Percentiles rank a stretch among this genome's conserved stretches.
Evolutionary conservation across 2,329 filamentous ascomycete genomes (phyloP).

Genomic region (Fusarium albosuccineum): DNA sequence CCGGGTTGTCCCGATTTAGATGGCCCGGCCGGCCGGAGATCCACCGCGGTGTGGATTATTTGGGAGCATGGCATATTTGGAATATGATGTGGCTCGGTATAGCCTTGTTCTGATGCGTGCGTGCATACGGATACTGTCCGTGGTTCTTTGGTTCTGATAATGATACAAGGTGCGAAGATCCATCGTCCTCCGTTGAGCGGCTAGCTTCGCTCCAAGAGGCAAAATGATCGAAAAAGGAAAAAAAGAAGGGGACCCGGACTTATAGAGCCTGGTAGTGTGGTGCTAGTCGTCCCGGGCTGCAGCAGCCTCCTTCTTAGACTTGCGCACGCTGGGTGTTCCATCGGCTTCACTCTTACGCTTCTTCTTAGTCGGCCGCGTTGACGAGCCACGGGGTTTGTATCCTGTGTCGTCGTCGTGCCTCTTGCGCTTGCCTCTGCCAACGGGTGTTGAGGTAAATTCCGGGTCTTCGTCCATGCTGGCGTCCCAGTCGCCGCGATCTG

Average conservation of each 20-base stretch:
- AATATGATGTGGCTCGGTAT: slow-evolving; percentile 21
- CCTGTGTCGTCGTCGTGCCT: slow-evolving; percentile 71
- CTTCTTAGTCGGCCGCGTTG: slow-evolving; percentile 66
- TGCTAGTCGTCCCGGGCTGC: slow-evolving; percentile 50
- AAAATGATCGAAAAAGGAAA: background rate
- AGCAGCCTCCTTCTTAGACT: slow-evolving; percentile 51
- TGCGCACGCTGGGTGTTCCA: slow-evolving; percentile 52
- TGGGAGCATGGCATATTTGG: slow-evolving; percentile 14
- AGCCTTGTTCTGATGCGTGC: slow-evolving; percentile 22
- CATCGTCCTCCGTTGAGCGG: slow-evolving; percentile 8
- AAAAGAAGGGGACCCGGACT: background rate
- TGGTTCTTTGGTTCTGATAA: slow-evolving; percentile 24
- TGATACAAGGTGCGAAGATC: slow-evolving; percentile 25
- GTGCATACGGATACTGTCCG: slow-evolving; percentile 30
- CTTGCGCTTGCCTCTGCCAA: slow-evolving; percentile 62
- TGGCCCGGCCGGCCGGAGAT: slow-evolving; percentile 44
- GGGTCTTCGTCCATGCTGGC: slow-evolving; percentile 57
- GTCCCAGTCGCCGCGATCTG: slow-evolving; percentile 49
- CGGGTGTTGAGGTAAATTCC: slow-evolving; percentile 51
- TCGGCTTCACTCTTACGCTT: slow-evolving; percentile 69
- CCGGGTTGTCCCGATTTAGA: slow-evolving; percentile 41
- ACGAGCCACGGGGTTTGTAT: slow-evolving; percentile 70
- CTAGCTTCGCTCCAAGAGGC: slow-evolving; percentile 14
- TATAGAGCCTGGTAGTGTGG: background rate
- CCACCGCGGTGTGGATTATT: slow-evolving; percentile 31